Evolutionary conservation across 164 flowering plant species (phyloP), one percentile per base, ranked within the genome.

Genomic region (Liriodendron chinense): DNA sequence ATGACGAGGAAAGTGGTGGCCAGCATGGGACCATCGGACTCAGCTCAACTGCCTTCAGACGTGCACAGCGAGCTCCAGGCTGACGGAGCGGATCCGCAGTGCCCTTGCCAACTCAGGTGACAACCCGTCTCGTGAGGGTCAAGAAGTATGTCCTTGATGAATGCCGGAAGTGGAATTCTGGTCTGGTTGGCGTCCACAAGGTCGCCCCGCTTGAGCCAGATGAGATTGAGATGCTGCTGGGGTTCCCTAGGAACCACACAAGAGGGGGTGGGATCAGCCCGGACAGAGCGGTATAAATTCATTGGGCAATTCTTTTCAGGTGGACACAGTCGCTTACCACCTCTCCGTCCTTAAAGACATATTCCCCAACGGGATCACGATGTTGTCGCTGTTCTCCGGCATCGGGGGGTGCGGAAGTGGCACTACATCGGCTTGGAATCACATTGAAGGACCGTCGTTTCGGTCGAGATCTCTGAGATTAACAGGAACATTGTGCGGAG

Each of bases 151-250:
- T 96, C n/a, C 56, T 94, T 14, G 79, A 87, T 18, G 83, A 90
- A 72, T 92, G 97, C 77, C 76, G 86, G 2, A 96, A 90, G 48
- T 96, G 98, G 99, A 96, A 96, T 77, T n/a, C 75, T 96, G 61
- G 94, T 96, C 0, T 96, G 99, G 98, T 93, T 1, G 99, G 99
- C 20, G 87, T 82, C 78, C 91, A 94, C 61, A 96, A 92, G 76
- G 84, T 86, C 24, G 97, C 98, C 12, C 97, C 97, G 2, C 88
- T 96, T 10, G 99, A 83, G 59, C 86, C 85, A 3, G 78, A 85
- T 22, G 85, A 85, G 74, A 76, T 83, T 47, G 87, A 85, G 72
- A 70, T 76, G 71, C 14, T 85, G 56, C 47, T 85, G 21, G 86
- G 87, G 1, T 83, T 78, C 70, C 86, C 84, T 2, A 75, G 69